Base-by-base conservation (phyloP, 192 early-diverging fungal species). In the Podila minutissima region DNA sequence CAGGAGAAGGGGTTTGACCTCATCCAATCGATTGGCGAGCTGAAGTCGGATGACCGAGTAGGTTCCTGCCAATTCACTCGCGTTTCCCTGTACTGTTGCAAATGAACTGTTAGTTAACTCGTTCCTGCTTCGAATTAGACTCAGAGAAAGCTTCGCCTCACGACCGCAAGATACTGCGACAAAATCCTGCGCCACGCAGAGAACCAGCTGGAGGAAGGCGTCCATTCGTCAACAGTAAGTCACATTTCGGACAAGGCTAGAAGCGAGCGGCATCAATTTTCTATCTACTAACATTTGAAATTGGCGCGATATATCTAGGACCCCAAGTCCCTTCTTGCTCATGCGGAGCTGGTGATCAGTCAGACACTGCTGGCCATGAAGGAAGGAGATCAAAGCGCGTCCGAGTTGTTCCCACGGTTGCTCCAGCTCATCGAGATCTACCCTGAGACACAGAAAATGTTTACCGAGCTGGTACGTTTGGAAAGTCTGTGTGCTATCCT, bases 351-450 rank as follows among this genome's bases (percentile, higher is more conserved):
- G 20, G 83, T 91, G 19, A 69, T 92, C 17, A 69, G 83, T 13
- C 82, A 84, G 32, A 77, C 89, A 1, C 83, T 94, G 19, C 51
- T 64, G 9, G 87, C 89, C 1, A 93, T 94, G 87, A 53, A 75
- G 7, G 64, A 81, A 15, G 91, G 89, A 0, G 83, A 84, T 17
- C 51, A 41, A n/a, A 74, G 83, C 22, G 93, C 90, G 3, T 82
- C 85, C 13, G 89, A 95, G 24, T 74, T 89, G 8, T 94, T 92
- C 67, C 93, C 93, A 1, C 74, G 93, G 19, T 67, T 95, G 46
- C 82, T 95, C 37, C 90, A 95, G 65, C 59, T 95, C 13, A 82
- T 94, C 35, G 89, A 91, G 64, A 58, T 84, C 50, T 86, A 87
- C 63, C 74, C 85, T 15, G 67, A 68, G 4, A 71, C 69, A 17